phyloP scores from a whole-genome alignment of 352 stramenopile species.

The Globisporangium middletonii region DNA sequence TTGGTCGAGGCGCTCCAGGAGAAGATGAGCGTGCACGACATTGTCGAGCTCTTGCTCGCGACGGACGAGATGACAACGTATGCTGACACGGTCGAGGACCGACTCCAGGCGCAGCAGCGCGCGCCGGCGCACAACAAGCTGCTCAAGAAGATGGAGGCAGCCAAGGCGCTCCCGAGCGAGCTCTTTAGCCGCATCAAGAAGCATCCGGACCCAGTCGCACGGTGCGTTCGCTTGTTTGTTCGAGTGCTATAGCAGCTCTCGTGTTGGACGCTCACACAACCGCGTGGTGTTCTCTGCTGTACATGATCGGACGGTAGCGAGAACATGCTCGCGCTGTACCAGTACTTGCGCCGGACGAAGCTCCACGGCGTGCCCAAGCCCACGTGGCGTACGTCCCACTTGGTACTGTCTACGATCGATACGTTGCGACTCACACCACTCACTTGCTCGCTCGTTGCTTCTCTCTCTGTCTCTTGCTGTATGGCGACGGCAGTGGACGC shows the following conservation, averaged over 20 bases:
- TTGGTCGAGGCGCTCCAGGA: slow-evolving; percentile 52
- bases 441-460: background rate
- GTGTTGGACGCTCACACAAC: background rate
- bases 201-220: slow-evolving; percentile 53
- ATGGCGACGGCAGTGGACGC: slow-evolving; percentile 33
- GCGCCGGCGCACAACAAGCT: slow-evolving; percentile 71
- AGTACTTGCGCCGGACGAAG: slow-evolving; percentile 69
- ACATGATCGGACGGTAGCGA: slow-evolving; percentile 27
- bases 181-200: slow-evolving; percentile 73
- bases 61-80: slow-evolving; percentile 68
- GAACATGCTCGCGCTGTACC: slow-evolving; percentile 82
- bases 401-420: background rate
- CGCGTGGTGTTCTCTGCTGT: too few species aligned
- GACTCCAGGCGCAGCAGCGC: slow-evolving; percentile 41
- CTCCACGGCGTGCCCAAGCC: slow-evolving; percentile 59
- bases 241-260: background rate
- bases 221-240: slow-evolving; percentile 10
- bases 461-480: background rate
- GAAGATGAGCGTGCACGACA: slow-evolving; percentile 76
- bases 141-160: slow-evolving; percentile 75
- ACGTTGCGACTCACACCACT: too few species aligned
- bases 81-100: slow-evolving; percentile 24
- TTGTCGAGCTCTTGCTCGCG: slow-evolving; percentile 71
- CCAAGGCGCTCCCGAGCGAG: slow-evolving; percentile 51
- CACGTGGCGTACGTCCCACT: slow-evolving; percentile 40